Evolutionary conservation across 441 rosid genomes (phyloP).

Genomic region (Erodium texanum): DNA sequence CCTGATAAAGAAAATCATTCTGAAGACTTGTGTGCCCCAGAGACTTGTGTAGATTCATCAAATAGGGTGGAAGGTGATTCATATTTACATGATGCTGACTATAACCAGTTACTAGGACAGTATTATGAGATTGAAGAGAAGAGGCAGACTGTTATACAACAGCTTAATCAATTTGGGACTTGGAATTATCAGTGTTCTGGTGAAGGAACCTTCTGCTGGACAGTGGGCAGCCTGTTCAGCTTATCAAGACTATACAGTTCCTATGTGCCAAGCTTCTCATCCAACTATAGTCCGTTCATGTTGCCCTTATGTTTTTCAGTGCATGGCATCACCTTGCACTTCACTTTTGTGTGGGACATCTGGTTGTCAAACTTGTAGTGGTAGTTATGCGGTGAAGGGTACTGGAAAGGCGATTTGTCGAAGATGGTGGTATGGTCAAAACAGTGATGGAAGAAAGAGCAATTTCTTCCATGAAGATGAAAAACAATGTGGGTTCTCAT

Average conservation of each 20-base stretch:
- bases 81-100: conserved; percentile 25
- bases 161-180: conserved; percentile 32
- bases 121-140: conserved; percentile 57
- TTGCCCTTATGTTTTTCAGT: no score
- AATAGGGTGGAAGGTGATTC: conserved; percentile 17
- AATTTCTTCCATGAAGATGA: neutral
- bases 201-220: conserved; percentile 7
- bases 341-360: neutral
- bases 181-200: conserved; percentile 29
- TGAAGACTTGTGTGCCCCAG: no score
- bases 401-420: neutral
- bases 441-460: neutral
- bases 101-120: conserved; percentile 36
- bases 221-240: no score
- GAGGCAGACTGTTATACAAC: conserved; percentile 38
- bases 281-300: no score
- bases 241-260: no score
- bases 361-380: neutral
- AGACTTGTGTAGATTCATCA: no score
- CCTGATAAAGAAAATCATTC: no score
- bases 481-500: neutral
- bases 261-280: no score
- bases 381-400: neutral
- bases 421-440: neutral
- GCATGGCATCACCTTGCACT: neutral